Evolutionary conservation across 495 filamentous ascomycete genomes (phyloP).

Genomic region (Hypoxylon lenormandii): DNA sequence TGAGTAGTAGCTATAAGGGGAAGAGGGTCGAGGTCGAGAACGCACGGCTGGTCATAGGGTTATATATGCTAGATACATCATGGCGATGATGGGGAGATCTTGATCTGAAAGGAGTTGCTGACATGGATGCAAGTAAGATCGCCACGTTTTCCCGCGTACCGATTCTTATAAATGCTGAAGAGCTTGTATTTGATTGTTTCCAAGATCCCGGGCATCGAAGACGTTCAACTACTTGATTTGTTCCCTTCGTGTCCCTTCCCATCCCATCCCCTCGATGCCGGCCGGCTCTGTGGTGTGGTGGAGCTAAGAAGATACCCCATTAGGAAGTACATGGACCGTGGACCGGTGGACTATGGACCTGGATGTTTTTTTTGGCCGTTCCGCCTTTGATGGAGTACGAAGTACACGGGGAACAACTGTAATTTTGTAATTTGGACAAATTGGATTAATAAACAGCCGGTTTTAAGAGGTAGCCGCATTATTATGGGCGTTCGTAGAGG

Average conservation of each 20-base stretch:
- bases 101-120: conserved; percentile 2
- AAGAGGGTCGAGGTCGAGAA: background rate
- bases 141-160: background rate
- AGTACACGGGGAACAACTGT: background rate
- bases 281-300: conserved; percentile 1
- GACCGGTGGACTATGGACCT: background rate
- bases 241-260: background rate
- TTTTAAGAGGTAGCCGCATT: conserved; percentile 19
- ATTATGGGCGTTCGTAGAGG: conserved; percentile 14
- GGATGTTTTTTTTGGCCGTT: background rate
- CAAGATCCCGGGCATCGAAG: background rate
- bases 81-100: conserved; percentile 14
- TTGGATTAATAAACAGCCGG: conserved; percentile 16
- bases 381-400: background rate
- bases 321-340: conserved; percentile 16
- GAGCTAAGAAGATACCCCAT: conserved; percentile 44
- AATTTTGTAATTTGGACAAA: background rate
- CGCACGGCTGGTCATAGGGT: background rate
- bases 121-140: conserved; percentile 23
- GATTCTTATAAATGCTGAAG: background rate
- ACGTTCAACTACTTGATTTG: background rate
- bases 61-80: conserved; percentile 5
- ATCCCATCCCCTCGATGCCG: background rate
- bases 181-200: background rate
- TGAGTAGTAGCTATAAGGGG: conserved; percentile 8